Conservation (phyloP, 169 alveolate species). For the Theileria sp. region DNA sequence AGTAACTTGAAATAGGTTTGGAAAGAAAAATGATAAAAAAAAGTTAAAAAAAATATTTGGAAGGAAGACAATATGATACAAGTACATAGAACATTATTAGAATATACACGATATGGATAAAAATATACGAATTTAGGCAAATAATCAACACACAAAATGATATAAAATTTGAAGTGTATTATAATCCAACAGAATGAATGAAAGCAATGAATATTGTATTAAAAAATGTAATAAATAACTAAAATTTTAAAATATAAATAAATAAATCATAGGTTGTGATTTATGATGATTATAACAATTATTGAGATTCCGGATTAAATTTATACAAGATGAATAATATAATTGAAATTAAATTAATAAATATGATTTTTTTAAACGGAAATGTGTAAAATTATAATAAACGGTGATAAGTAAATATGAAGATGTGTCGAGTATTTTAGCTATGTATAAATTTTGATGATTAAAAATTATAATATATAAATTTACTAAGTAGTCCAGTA, state of each 20-base stretch:
- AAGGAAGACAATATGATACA: background rate
- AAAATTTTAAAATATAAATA: too few relatives aligned
- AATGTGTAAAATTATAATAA: background rate
- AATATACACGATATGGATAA: background rate
- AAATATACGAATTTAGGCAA: background rate
- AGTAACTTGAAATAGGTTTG: background rate
- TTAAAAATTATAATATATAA: too few relatives aligned
- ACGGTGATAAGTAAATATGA: too few relatives aligned
- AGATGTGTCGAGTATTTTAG: background rate
- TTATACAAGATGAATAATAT: background rate
- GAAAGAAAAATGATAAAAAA: background rate
- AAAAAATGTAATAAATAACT: too few relatives aligned
- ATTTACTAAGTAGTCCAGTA: background rate
- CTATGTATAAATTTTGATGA: background rate
- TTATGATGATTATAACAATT: background rate
- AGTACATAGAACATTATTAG: slow-evolving; percentile 24
- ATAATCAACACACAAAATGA: background rate
- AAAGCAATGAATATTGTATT: background rate
- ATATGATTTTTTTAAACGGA: background rate
- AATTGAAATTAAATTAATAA: too few relatives aligned
- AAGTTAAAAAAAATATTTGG: background rate
- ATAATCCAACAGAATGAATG: background rate
- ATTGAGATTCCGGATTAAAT: background rate
- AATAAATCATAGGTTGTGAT: background rate
- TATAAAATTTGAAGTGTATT: background rate